Evolutionary conservation across 1,139 yeast species (phyloP), one percentile per base, ranked within the genome.

Genomic region (Pichia cactophila): DNA sequence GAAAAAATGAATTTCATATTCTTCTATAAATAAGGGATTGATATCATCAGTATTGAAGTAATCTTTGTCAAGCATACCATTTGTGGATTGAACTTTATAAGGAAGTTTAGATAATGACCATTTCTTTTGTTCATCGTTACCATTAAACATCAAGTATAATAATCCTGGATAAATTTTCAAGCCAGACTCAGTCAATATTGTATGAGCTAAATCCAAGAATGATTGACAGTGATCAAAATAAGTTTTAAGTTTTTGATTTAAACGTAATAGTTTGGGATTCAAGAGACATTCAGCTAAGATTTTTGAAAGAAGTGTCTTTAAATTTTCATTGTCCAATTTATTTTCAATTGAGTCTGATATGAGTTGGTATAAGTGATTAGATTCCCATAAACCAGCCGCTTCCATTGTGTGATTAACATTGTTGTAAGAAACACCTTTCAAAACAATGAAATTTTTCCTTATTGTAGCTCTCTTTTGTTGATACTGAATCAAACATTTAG

Each of bases 351-450:
- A 60, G 5, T 31, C 14, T 4, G 50, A 44, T 3, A 53, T 45
- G 7, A 39, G 28, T 5, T 49, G 46, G n/a, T 61, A 47, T 6
- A 74, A 52, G 4, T 71, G 57, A 8, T 63, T 60, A 1, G 75
- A 62, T 56, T 82, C 80, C 89, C 90, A 83, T 6, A 58, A 58
- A 17, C 74, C 64, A 0, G 83, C 75, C 5, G 75, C 65, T 40
- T 70, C 65, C 51, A 80, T 67, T 54, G 83, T 82, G 41, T 69
- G 68, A 38, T 73, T 67, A 2, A 83, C 81, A 47, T 72, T 73
- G 8, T 63, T 69, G 44, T 73, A 69, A 1, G 77, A 71, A 5
- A 83, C 73, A 11, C 71, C 70, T 59, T 86, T 69, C 37, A 70
- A 69, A 2, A 72, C 64, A 4, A 80, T 70, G 60, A 83, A 81